Conservation (phyloP, 805 yeast genomes). For the Hanseniaspora pseudoguilliermondii region DNA sequence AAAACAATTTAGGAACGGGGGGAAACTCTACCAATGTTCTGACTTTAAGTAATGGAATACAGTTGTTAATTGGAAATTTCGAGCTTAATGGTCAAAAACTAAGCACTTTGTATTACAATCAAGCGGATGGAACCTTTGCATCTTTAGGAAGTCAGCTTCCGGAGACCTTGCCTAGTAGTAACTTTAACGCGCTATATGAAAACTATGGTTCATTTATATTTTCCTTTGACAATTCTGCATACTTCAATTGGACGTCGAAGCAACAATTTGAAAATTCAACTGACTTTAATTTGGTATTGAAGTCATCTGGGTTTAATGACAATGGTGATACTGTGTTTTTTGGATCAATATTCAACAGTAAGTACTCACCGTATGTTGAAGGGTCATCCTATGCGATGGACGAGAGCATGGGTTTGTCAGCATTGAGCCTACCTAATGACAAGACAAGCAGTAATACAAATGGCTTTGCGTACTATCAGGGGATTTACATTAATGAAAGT, state of each 20-base stretch:
- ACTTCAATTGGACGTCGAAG: conserved; percentile 23
- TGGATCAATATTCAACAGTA: conserved; percentile 33
- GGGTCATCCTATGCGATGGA: conserved; percentile 20
- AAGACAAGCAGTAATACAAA: conserved; percentile 14
- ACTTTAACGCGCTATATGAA: conserved; percentile 17
- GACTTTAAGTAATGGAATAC: conserved; percentile 26
- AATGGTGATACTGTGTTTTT: conserved; percentile 27
- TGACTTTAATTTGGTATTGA: conserved; percentile 19
- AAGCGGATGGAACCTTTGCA: conserved; percentile 17
- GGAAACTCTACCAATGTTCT: conserved; percentile 25
- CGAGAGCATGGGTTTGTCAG: conserved; percentile 16
- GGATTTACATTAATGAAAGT: conserved; percentile 35
- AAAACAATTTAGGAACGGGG: conserved; percentile 13
- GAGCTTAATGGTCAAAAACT: conserved; percentile 14
- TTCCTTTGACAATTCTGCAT: conserved; percentile 20
- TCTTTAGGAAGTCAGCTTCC: conserved; percentile 10
- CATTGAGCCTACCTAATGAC: conserved; percentile 13
- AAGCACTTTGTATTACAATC: conserved; percentile 19
- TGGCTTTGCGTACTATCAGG: conserved; percentile 22
- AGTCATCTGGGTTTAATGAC: conserved; percentile 23
- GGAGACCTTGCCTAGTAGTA: conserved; percentile 13
- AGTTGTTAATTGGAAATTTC: conserved; percentile 18
- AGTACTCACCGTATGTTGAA: conserved; percentile 18
- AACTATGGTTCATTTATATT: conserved; percentile 12
- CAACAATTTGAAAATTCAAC: conserved; percentile 19